A percentile compares a stretch with the other conserved stretches of the same genome.
Evolutionary conservation across 2,329 filamentous ascomycete genomes (phyloP).

Genomic region (Hymenoscyphus repandus): DNA sequence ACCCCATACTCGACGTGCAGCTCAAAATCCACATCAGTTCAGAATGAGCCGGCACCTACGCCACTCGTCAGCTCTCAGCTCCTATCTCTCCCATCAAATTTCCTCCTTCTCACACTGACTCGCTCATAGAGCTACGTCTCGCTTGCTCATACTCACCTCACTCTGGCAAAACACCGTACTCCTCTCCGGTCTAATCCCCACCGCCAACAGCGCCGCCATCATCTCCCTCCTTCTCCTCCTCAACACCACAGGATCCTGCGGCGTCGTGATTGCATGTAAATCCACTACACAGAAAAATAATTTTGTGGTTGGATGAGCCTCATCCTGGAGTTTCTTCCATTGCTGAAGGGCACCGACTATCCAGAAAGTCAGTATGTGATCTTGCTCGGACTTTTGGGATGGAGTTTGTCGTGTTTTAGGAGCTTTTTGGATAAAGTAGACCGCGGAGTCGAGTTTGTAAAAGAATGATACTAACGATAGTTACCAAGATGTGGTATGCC

Average conservation of each 20-base stretch:
- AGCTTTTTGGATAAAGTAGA: no score
- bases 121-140: no score
- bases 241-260: slow-evolving; percentile 59
- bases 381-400: no score
- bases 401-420: no score
- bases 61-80: background rate
- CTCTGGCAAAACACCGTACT: slow-evolving; percentile 81
- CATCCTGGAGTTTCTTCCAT: slow-evolving; percentile 78
- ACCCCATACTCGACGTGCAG: slow-evolving; percentile 86
- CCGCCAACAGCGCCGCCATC: slow-evolving; percentile 74
- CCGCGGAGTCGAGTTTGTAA: no score
- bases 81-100: background rate
- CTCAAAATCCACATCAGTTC: slow-evolving; percentile 98
- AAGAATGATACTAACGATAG: slow-evolving; percentile 45
- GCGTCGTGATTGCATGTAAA: slow-evolving; percentile 83
- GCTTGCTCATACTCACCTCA: slow-evolving; percentile 59
- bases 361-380: no score
- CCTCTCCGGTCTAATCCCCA: slow-evolving; percentile 74
- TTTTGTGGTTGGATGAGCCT: slow-evolving; percentile 48
- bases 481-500: slow-evolving; percentile 93
- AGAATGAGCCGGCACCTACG: slow-evolving; percentile 67
- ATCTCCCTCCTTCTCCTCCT: slow-evolving; percentile 64
- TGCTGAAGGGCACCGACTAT: slow-evolving; percentile 71
- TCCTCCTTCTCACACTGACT: background rate
- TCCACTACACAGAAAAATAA: slow-evolving; percentile 88